Evolutionary conservation across 164 flowering plant genomes (phyloP).

Genomic region (Umbilicus rupestris): DNA sequence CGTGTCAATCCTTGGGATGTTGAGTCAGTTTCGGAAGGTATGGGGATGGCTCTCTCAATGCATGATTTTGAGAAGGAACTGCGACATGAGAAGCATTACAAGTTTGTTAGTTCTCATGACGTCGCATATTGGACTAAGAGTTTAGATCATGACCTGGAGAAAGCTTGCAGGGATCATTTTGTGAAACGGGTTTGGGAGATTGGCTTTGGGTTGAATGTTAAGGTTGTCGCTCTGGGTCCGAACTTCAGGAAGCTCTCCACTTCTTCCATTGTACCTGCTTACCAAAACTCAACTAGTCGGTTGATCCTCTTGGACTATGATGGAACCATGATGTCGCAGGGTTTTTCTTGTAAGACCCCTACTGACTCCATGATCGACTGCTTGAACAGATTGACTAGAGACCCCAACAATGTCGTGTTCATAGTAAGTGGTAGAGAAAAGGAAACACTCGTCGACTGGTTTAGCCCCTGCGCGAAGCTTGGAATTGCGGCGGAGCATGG

Average conservation of each 20-base stretch:
- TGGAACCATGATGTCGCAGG: constrained; percentile 36
- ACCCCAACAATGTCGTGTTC: constrained; percentile 35
- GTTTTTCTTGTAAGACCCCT: constrained; percentile 27
- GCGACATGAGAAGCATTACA: constrained; percentile 46
- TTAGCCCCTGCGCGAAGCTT: constrained; percentile 27
- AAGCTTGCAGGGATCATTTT: constrained; percentile 35
- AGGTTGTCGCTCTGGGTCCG: constrained; percentile 36
- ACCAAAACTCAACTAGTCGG: constrained; percentile 24
- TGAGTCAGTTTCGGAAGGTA: constrained; percentile 36
- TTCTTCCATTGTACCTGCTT: constrained; percentile 20
- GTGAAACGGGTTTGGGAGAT: constrained; percentile 40
- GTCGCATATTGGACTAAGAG: constrained; percentile 43
- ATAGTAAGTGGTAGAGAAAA: constrained; percentile 43
- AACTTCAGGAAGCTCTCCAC: constrained; percentile 32
- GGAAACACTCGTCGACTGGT: constrained; percentile 27
- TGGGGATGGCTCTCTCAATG: constrained; percentile 29
- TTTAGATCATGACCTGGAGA: constrained; percentile 36
- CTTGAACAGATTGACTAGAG: constrained; percentile 27
- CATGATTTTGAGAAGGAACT: constrained; percentile 29
- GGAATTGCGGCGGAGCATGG: constrained; percentile 57
- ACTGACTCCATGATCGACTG: constrained; percentile 26
- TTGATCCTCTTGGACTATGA: constrained; percentile 48
- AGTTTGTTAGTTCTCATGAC: constrained; percentile 42
- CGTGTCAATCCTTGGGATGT: constrained; percentile 49
- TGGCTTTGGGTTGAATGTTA: constrained; percentile 37